Percentiles rank a stretch among this genome's conserved stretches.
Conservation (phyloP, 2,329 filamentous ascomycete species). For the Paraphoma sp. region DNA sequence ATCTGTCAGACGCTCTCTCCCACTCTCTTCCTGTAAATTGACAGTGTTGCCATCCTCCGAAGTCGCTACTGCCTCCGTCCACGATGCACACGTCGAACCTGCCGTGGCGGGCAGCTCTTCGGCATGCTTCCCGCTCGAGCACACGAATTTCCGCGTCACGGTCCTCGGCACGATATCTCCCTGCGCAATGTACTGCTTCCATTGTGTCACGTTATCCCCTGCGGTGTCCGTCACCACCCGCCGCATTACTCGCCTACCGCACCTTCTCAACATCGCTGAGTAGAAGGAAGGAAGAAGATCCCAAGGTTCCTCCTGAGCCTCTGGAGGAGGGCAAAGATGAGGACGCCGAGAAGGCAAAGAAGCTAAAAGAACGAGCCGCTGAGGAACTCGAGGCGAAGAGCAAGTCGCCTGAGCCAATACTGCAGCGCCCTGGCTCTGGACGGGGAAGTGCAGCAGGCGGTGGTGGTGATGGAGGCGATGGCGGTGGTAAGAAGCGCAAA, state of each 20-base stretch:
- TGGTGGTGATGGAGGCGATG: conserved; percentile 58
- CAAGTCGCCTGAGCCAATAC: conserved; percentile 58
- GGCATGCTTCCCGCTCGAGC: conserved; percentile 54
- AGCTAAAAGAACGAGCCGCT: conserved; percentile 52
- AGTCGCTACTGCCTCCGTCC: conserved; percentile 12
- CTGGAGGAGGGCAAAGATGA: conserved; percentile 52
- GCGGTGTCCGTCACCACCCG: conserved; percentile 36
- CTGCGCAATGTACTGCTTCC: conserved; percentile 39
- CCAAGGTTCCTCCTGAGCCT: conserved; percentile 54
- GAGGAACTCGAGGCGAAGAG: conserved; percentile 51
- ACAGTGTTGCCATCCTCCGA: conserved; percentile 8
- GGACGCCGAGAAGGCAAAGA: conserved; percentile 50
- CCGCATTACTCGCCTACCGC: conserved; percentile 41
- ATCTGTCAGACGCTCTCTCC: conserved; percentile 12
- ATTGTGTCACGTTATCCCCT: conserved; percentile 28
- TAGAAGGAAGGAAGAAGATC: conserved; percentile 63
- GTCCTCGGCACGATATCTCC: conserved; percentile 32
- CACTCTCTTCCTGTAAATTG: not conserved
- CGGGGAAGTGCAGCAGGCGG: conserved; percentile 67
- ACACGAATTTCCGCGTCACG: conserved; percentile 40
- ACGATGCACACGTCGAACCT: conserved; percentile 71
- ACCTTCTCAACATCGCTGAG: conserved; percentile 51
- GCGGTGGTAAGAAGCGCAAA: conserved; percentile 73
- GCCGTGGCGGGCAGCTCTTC: conserved; percentile 69
- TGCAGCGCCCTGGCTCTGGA: conserved; percentile 61